Percentiles rank a stretch among this genome's conserved stretches.
phyloP scores from a whole-genome alignment of 306 rosid genomes.

The Trichosanthes truncata region DNA sequence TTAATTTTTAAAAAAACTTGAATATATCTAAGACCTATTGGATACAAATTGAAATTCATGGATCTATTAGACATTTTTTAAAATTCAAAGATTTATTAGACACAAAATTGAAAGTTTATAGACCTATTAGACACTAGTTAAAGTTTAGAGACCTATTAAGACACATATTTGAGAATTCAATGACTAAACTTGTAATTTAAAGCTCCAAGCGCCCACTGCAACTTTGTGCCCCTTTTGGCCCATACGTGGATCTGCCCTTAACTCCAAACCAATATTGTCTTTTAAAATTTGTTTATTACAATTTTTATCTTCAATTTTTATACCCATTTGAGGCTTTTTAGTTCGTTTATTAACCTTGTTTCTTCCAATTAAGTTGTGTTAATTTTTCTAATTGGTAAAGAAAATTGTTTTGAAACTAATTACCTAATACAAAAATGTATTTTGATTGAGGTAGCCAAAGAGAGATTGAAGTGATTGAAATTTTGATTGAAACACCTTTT shows the following conservation, averaged over 20 bases:
- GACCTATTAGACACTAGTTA: too few relatives aligned
- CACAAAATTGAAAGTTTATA: too few relatives aligned
- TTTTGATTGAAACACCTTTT: neutral
- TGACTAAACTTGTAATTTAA: too few relatives aligned
- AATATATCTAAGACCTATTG: neutral
- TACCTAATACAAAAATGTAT: neutral
- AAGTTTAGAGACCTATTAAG: too few relatives aligned
- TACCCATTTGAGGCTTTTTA: neutral
- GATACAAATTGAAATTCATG: too few relatives aligned
- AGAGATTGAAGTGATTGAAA: neutral
- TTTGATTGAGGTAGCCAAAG: neutral
- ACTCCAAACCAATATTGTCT: neutral
- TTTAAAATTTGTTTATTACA: neutral
- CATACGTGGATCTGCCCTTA: neutral
- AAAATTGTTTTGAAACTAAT: neutral
- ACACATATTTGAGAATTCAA: too few relatives aligned
- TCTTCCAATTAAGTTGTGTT: neutral
- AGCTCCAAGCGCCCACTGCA: too few relatives aligned
- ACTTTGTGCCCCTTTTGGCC: neutral
- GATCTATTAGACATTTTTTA: too few relatives aligned
- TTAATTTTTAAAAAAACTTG: too few relatives aligned
- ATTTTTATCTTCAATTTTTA: neutral
- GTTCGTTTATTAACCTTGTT: neutral
- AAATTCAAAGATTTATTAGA: too few relatives aligned
- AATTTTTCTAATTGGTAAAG: neutral